Conservation (phyloP, 2,329 filamentous ascomycete species). For the Thelonectria blattea region DNA sequence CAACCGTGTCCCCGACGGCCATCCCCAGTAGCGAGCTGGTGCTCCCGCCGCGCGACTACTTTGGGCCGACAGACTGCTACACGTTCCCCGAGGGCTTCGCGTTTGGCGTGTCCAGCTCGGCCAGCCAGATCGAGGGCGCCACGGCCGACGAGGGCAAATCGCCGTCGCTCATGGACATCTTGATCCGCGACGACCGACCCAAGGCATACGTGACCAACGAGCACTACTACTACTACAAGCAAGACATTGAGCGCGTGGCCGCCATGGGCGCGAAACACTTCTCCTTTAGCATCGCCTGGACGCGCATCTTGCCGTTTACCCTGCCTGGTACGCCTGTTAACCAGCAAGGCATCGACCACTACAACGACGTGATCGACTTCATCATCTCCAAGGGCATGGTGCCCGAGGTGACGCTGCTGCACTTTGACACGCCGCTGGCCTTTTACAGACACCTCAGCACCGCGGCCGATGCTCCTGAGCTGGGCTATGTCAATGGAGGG, state of each 20-base stretch:
- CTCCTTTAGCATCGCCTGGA: conserved; percentile 59
- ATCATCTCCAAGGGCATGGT: conserved; percentile 56
- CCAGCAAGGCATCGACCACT: conserved; percentile 56
- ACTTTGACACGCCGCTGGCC: conserved; percentile 55
- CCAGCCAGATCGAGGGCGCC: conserved; percentile 54
- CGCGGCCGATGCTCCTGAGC: conserved; percentile 30
- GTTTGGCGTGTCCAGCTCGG: conserved; percentile 56
- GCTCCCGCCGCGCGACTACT: conserved; percentile 59
- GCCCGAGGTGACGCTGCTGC: conserved; percentile 55
- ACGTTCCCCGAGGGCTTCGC: conserved; percentile 55
- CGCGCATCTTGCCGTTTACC: conserved; percentile 58
- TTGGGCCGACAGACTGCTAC: conserved; percentile 54
- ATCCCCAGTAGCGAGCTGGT: conserved; percentile 61
- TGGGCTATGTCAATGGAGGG: conserved; percentile 50
- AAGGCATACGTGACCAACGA: conserved; percentile 52
- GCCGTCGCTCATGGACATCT: conserved; percentile 52
- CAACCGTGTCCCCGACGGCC: conserved; percentile 61
- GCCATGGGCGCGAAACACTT: conserved; percentile 58
- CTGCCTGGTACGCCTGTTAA: conserved; percentile 58
- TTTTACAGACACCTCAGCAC: conserved; percentile 46
- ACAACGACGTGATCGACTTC: conserved; percentile 59
- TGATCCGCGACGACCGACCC: conserved; percentile 32
- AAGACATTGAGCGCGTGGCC: conserved; percentile 60
- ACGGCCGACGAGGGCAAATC: conserved; percentile 51
- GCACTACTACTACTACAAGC: conserved; percentile 62